A percentile compares a stretch with the other conserved stretches of the same genome.
phyloP scores from a whole-genome alignment of 139 green algal species.

The Ettlia oleoabundans region DNA sequence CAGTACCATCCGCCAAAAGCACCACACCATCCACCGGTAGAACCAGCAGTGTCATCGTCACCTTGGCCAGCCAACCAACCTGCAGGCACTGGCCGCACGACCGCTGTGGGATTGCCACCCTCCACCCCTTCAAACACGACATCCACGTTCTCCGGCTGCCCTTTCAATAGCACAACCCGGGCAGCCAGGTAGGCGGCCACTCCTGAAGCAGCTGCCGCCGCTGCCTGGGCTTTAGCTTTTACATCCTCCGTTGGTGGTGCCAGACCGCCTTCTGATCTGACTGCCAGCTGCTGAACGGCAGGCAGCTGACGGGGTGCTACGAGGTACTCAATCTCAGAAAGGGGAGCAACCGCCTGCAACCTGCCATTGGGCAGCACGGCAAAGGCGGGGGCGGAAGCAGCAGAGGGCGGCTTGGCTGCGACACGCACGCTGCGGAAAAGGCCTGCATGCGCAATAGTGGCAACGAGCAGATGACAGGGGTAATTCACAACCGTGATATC shows the following conservation, averaged over 20 bases:
- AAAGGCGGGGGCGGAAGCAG: constrained; percentile 5
- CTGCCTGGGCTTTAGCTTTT: background rate
- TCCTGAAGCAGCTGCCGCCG: background rate
- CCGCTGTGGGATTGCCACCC: constrained; percentile 60
- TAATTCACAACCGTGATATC: no score
- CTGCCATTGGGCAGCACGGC: background rate
- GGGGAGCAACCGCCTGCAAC: constrained; percentile 63
- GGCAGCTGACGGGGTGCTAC: constrained; percentile 63
- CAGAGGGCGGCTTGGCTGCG: constrained; percentile 3
- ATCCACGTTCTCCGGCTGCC: background rate
- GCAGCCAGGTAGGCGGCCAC: constrained; percentile 34
- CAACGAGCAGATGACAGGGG: no score
- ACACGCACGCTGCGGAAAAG: constrained; percentile 34
- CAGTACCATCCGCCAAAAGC: no score
- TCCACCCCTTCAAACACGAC: constrained; percentile 65
- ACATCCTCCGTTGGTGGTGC: constrained; percentile 7
- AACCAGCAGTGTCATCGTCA: no score
- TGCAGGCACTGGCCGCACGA: constrained; percentile 14
- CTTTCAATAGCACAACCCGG: constrained; percentile 14
- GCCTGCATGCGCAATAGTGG: constrained; percentile 8
- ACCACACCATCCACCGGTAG: no score
- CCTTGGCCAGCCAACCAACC: no score
- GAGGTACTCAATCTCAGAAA: constrained; percentile 65
- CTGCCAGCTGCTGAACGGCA: constrained; percentile 49
- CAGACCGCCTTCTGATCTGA: constrained; percentile 70